Conservation (phyloP, 2,329 filamentous ascomycete species). For the Beauveria sp. region DNA sequence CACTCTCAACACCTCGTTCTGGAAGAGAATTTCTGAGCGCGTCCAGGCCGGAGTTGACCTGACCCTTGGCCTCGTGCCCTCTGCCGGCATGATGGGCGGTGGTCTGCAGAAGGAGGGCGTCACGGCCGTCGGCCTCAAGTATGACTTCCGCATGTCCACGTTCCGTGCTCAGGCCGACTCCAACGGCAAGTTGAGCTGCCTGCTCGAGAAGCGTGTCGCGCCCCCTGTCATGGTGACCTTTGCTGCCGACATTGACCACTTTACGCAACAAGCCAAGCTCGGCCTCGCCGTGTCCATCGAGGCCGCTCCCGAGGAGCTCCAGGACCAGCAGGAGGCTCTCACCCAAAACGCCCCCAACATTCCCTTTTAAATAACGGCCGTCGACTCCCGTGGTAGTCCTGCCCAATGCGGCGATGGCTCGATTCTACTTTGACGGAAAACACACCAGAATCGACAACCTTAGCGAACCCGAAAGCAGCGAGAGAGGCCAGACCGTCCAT, state of each 20-base stretch:
- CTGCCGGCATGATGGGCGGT: constrained; percentile 63
- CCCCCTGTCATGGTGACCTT: constrained; percentile 91
- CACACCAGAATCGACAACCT: not conserved
- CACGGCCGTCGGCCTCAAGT: constrained; percentile 90
- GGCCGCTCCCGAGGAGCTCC: constrained; percentile 73
- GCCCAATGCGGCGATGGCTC: not conserved
- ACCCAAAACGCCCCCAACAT: constrained; percentile 48
- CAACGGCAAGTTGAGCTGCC: constrained; percentile 83
- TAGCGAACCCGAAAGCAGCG: not conserved
- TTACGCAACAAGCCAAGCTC: constrained; percentile 91
- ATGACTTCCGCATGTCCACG: constrained; percentile 92
- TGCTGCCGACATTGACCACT: constrained; percentile 92
- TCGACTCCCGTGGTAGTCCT: not conserved
- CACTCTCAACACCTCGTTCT: constrained; percentile 85
- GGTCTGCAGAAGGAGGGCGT: constrained; percentile 76
- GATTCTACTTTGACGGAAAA: not conserved
- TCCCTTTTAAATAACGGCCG: constrained; percentile 47
- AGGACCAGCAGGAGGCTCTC: constrained; percentile 68
- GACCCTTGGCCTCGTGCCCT: constrained; percentile 72
- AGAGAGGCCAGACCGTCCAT: not conserved
- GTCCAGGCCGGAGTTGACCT: constrained; percentile 94
- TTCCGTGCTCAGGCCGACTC: constrained; percentile 96
- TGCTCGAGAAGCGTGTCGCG: constrained; percentile 92
- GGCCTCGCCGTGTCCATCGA: constrained; percentile 91
- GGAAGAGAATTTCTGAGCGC: constrained; percentile 85